Evolutionary conservation across 2,329 filamentous ascomycete genomes (phyloP).

Genomic region (Penicillium sp.): DNA sequence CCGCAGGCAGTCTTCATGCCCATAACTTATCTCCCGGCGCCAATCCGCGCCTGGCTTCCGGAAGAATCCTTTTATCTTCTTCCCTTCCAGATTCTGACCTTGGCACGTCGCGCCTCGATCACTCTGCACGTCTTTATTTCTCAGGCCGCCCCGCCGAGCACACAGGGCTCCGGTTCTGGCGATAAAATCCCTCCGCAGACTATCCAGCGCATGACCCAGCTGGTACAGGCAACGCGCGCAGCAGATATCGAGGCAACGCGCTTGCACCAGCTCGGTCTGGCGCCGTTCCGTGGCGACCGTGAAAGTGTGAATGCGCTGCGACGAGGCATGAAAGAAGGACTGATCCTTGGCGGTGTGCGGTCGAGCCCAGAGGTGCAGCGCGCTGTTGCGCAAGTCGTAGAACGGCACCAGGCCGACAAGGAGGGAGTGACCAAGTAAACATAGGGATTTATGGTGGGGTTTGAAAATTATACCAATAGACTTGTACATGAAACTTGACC

Average conservation of each 20-base stretch:
- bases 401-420: conserved; percentile 52
- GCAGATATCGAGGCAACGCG: conserved; percentile 68
- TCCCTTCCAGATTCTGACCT: conserved; percentile 76
- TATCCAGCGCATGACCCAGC: conserved; percentile 63
- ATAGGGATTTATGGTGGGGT: not conserved
- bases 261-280: conserved; percentile 73
- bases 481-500: too few species aligned
- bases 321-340: conserved; percentile 75
- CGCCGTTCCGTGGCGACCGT: conserved; percentile 73
- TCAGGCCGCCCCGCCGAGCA: conserved; percentile 70
- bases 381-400: conserved; percentile 67
- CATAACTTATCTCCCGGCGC: conserved; percentile 29
- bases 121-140: conserved; percentile 80
- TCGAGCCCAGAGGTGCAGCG: conserved; percentile 78
- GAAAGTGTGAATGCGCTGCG: conserved; percentile 63
- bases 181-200: conserved; percentile 46
- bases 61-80: conserved; percentile 54
- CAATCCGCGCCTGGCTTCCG: conserved; percentile 33
- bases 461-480: too few species aligned
- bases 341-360: conserved; percentile 80
- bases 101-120: conserved; percentile 72
- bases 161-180: conserved; percentile 34
- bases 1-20: conserved; percentile 44
- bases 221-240: conserved; percentile 59
- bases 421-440: conserved; percentile 19